Evolutionary conservation across 2,329 filamentous ascomycete genomes (phyloP).

Genomic region (Beauveria sp.): DNA sequence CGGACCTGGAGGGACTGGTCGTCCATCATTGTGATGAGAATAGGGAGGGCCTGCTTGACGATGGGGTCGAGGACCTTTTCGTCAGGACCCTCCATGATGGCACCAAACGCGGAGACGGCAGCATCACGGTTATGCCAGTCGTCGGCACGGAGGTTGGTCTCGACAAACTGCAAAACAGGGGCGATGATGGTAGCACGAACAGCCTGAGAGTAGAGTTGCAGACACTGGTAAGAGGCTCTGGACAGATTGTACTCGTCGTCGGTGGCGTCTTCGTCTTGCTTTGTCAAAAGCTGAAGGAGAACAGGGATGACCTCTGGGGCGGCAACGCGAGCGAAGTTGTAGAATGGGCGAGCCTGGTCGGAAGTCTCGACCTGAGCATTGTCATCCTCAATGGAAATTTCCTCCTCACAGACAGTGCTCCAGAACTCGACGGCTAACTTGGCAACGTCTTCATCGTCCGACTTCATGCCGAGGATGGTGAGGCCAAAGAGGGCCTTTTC

Average conservation of each 20-base stretch:
- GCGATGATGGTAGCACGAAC: slow-evolving; percentile 78
- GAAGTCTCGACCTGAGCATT: slow-evolving; percentile 70
- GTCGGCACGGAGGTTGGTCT: slow-evolving; percentile 78
- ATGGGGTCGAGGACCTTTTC: slow-evolving; percentile 87
- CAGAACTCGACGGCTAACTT: slow-evolving; percentile 99
- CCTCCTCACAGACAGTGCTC: slow-evolving; percentile 99
- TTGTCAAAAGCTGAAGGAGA: slow-evolving; percentile 78
- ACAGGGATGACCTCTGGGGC: slow-evolving; percentile 92
- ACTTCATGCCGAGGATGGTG: slow-evolving; percentile 98
- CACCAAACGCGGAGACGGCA: slow-evolving; percentile 92
- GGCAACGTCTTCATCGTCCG: slow-evolving; percentile 90
- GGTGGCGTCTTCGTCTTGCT: slow-evolving; percentile 93
- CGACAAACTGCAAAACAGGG: slow-evolving; percentile 84
- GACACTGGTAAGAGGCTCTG: slow-evolving; percentile 89
- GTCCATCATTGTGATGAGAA: slow-evolving; percentile 87
- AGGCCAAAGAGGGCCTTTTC: slow-evolving; percentile 97
- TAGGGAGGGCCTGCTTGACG: slow-evolving; percentile 88
- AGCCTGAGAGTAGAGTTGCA: slow-evolving; percentile 91
- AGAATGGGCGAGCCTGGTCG: slow-evolving; percentile 82
- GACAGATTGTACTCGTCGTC: slow-evolving; percentile 98
- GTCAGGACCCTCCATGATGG: slow-evolving; percentile 97
- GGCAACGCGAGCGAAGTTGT: slow-evolving; percentile 91
- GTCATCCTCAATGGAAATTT: slow-evolving; percentile 96
- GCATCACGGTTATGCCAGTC: slow-evolving; percentile 96
- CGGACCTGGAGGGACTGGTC: slow-evolving; percentile 84